Evolutionary conservation across 371 early-diverging fungal genomes (phyloP), one percentile per base, ranked within the genome.

Genomic region (Haplosporangium sp.): DNA sequence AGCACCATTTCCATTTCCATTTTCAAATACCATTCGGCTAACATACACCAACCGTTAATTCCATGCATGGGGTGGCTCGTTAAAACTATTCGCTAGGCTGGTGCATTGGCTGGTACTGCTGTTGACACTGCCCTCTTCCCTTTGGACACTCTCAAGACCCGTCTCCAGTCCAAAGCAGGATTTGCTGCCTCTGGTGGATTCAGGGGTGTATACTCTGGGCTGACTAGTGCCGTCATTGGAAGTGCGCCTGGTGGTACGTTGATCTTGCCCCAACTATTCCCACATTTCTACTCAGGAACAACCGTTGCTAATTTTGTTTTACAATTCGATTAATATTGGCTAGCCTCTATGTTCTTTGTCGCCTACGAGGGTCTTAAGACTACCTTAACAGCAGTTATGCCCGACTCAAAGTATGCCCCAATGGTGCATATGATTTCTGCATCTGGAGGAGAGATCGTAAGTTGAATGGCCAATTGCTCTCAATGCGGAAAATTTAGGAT

Each of bases 61-160:
- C 50, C n/a, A n/a, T 50, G 19, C n/a, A n/a, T 5, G 50, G 50
- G 50, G 44, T 27, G 27, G 50, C 50, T 50, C 50, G 27, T 50
- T 50, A n/a, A 50, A 15, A 50, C n/a, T 50, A 50, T n/a, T 17
- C 9, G 9, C 62, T 73, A 90, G 86, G 93, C 95, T n/a, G 95
- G 95, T 77, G 94, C 88, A 19, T 72, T 92, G 63, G 95, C 96
- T 6, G 95, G 95, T 44, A 94, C 93, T 34, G 91, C 92, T 3
- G 95, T 98, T 17, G 98, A 98, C 81, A 93, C 94, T 19, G 90
- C 88, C 9, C 84, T 97, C 48, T 98, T 92, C 67, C 98, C 98
- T 8, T 85, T 98, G 55, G 97, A 98, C 85, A 98, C 98, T 19
- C 91, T 98, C 77, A 97, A 98, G 85, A 97, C 97, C 8, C 86